A percentile compares a stretch with the other conserved stretches of the same genome.
Evolutionary conservation across 129 eudicot genomes (phyloP).

Genomic region (Artemisia argyi): DNA sequence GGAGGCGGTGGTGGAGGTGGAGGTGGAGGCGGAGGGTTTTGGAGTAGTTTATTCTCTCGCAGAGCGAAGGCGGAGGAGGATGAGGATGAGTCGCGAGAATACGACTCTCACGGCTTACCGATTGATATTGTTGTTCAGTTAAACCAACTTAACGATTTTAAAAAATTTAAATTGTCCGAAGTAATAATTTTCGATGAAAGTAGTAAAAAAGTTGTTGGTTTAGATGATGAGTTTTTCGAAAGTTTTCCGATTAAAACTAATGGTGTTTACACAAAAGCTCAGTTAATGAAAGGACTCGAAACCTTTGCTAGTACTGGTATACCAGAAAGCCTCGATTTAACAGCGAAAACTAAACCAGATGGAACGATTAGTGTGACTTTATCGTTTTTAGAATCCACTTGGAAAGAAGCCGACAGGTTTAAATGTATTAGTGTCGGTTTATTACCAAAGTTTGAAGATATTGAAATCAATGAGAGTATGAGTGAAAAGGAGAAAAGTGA

Average conservation of each 20-base stretch:
- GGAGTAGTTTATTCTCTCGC: too few species aligned
- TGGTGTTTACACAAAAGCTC: constrained; percentile 70
- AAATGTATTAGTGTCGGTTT: constrained; percentile 81
- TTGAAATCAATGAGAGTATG: constrained; percentile 64
- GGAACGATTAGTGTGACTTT: constrained; percentile 56
- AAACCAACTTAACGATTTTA: constrained; percentile 6
- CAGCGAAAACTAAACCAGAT: constrained; percentile 76
- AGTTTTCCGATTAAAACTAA: constrained; percentile 67
- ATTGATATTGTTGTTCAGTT: background rate
- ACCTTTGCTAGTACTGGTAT: constrained; percentile 62
- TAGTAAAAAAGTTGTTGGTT: constrained; percentile 26
- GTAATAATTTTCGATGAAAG: constrained; percentile 45
- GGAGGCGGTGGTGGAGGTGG: too few species aligned
- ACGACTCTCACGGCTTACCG: too few species aligned
- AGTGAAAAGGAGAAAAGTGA: constrained; percentile 70
- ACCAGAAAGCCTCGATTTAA: constrained; percentile 68
- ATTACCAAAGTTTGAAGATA: constrained; percentile 65
- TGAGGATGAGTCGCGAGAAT: too few species aligned
- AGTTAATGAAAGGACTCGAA: constrained; percentile 81
- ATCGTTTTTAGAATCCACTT: constrained; percentile 58
- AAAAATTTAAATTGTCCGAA: constrained; percentile 70
- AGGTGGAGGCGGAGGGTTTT: too few species aligned
- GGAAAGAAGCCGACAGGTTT: constrained; percentile 65
- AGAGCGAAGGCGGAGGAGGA: too few species aligned
- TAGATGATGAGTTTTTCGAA: constrained; percentile 75